These are phyloP conservation scores for Exophiala calicioides DNA, from an alignment of 2,329 filamentous ascomycete genomes.

Conservation along the genomic window DNA sequence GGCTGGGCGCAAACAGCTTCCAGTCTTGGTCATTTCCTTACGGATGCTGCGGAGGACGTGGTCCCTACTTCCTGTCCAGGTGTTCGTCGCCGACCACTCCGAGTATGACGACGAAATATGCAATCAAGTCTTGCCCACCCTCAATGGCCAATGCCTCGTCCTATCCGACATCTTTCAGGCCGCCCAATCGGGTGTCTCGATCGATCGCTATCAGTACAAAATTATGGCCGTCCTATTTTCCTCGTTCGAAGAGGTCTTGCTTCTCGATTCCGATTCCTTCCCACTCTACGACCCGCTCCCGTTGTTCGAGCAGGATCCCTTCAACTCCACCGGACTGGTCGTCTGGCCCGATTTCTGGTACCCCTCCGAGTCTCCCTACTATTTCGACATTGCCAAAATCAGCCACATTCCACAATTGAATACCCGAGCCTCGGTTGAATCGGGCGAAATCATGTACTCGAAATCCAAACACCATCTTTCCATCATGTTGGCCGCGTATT, in stretches of 20 bases:
- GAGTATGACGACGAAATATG: constrained; percentile 44
- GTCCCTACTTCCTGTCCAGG: constrained; percentile 43
- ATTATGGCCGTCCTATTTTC: constrained; percentile 60
- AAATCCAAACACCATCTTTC: constrained; percentile 45
- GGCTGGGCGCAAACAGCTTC: constrained; percentile 39
- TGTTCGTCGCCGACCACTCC: constrained; percentile 41
- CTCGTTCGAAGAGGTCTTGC: constrained; percentile 60
- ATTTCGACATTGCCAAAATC: constrained; percentile 43
- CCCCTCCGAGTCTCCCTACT: constrained; percentile 46
- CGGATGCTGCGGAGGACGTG: constrained; percentile 45
- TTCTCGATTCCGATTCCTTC: constrained; percentile 61
- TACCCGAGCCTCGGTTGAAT: constrained; percentile 42
- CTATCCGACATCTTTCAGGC: constrained; percentile 33
- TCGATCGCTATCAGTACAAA: constrained; percentile 54
- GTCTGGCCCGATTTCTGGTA: constrained; percentile 60
- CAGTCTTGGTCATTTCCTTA: constrained; percentile 42
- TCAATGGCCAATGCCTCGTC: constrained; percentile 44
- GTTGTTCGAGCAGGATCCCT: constrained; percentile 56
- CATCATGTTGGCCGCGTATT: constrained; percentile 51
- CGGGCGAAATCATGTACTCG: constrained; percentile 49
- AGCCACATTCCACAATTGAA: constrained; percentile 38
- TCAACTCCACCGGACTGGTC: constrained; percentile 54
- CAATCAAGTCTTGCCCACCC: constrained; percentile 38
- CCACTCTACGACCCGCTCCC: constrained; percentile 47
- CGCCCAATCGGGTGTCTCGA: constrained; percentile 18